Evolutionary conservation across 169 alveolate genomes (phyloP).

Genomic region (Plasmodium falciparum): DNA sequence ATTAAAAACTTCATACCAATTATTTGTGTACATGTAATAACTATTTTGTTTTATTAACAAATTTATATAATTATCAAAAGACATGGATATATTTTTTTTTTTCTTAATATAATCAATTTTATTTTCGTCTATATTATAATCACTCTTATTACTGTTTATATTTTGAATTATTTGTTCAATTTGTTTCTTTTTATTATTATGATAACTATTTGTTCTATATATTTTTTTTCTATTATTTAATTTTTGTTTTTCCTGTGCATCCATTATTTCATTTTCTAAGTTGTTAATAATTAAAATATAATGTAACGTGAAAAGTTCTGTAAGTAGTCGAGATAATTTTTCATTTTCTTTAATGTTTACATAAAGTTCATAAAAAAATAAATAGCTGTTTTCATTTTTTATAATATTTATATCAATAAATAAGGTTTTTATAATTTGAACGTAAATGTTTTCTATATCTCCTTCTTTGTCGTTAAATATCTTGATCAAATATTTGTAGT

Average conservation of each 20-base stretch:
- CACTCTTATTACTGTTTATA: not conserved
- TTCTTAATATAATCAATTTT: not conserved
- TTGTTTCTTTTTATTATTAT: no score
- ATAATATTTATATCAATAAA: slow-evolving; percentile 53
- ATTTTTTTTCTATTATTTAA: not conserved
- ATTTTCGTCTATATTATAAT: not conserved
- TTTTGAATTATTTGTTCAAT: not conserved
- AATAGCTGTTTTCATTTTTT: slow-evolving; percentile 20
- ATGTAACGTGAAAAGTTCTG: slow-evolving; percentile 20
- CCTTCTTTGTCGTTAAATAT: slow-evolving; percentile 6
- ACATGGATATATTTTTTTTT: not conserved
- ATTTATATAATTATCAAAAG: not conserved
- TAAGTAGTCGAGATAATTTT: not conserved
- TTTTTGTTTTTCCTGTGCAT: not conserved
- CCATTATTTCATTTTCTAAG: not conserved
- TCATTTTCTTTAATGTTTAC: slow-evolving; percentile 3
- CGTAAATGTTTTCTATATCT: slow-evolving; percentile 20
- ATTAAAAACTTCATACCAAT: slow-evolving; percentile 50
- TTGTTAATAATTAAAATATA: slow-evolving; percentile 30
- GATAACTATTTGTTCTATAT: not conserved
- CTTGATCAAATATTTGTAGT: slow-evolving; percentile 10
- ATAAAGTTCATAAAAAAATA: slow-evolving; percentile 17
- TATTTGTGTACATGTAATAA: slow-evolving; percentile 1
- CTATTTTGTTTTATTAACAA: slow-evolving; percentile 22
- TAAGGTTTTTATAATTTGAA: slow-evolving; percentile 19